phyloP scores from a whole-genome alignment of 257 asterid genomes.

The Ballota nigra region DNA sequence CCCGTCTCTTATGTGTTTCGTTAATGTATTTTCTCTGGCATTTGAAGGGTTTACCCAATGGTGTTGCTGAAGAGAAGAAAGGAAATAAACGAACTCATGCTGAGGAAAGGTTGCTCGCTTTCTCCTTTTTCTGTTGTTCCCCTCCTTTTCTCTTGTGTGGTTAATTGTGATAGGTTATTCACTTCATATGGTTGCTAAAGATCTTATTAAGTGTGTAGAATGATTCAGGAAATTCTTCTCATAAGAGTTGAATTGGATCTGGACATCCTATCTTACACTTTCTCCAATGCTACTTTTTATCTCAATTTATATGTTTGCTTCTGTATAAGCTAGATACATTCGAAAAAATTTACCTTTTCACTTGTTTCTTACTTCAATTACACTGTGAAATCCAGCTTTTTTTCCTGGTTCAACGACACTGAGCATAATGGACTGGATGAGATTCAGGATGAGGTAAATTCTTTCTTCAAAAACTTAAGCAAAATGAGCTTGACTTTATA shows the following conservation, averaged over 20 bases:
- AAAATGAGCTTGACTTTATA: not conserved
- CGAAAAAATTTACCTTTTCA: not conserved
- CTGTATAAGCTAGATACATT: not conserved
- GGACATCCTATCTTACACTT: not conserved
- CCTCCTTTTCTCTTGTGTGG: not conserved
- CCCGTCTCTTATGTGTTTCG: conserved; percentile 5
- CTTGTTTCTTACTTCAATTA: conserved; percentile 17
- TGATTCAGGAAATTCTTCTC: not conserved
- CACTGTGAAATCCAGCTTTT: conserved; percentile 68
- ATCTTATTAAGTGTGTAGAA: not conserved
- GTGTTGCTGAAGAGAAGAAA: conserved; percentile 72
- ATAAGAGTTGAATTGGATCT: too few relatives aligned
- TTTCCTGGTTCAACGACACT: conserved; percentile 69
- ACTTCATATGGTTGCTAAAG: not conserved
- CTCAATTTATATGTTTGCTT: not conserved
- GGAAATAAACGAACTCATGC: conserved; percentile 72
- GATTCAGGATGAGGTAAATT: conserved; percentile 79
- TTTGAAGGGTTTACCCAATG: conserved; percentile 74
- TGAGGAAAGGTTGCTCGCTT: conserved; percentile 71
- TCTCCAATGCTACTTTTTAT: not conserved
- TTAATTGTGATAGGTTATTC: not conserved
- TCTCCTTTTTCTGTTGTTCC: not conserved
- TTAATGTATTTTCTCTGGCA: conserved; percentile 24
- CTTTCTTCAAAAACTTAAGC: not conserved
- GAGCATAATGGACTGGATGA: conserved; percentile 66